Percentiles rank a stretch among this genome's conserved stretches.
These are phyloP conservation scores for Ophiognomonia clavigignenti-juglandacearum DNA, from an alignment of 2,329 filamentous ascomycete genomes.

Conservation along the genomic window DNA sequence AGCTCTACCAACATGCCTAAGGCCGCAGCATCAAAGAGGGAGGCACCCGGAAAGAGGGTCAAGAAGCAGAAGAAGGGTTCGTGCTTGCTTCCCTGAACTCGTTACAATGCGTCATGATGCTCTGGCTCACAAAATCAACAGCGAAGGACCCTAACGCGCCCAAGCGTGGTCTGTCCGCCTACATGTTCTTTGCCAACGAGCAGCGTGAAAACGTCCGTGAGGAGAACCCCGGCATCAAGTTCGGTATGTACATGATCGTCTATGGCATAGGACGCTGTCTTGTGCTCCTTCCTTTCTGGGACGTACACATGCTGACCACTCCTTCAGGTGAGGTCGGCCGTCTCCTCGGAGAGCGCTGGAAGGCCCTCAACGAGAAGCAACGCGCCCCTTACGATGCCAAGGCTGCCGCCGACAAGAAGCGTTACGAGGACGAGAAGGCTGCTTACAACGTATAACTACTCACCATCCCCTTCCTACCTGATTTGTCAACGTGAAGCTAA, in stretches of 20 bases:
- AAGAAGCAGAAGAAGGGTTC: constrained; percentile 56
- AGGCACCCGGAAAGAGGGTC: constrained; percentile 47
- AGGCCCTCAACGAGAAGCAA: constrained; percentile 90
- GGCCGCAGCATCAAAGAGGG: constrained; percentile 50
- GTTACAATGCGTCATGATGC: background rate
- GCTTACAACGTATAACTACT: constrained; percentile 72
- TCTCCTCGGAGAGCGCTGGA: constrained; percentile 97
- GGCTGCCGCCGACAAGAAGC: constrained; percentile 96
- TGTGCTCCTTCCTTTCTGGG: no score
- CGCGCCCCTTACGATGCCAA: constrained; percentile 93
- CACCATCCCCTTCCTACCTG: background rate
- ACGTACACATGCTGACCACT: constrained; percentile 17
- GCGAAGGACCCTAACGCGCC: constrained; percentile 85
- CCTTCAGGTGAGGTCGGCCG: constrained; percentile 85
- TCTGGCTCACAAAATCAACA: constrained; percentile 2
- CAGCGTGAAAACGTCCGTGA: constrained; percentile 97
- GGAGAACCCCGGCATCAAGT: constrained; percentile 96
- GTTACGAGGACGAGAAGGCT: constrained; percentile 97
- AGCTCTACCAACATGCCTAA: constrained; percentile 51
- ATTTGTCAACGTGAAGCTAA: constrained; percentile 22
- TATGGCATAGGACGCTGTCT: no score
- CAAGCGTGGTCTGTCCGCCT: constrained; percentile 98
- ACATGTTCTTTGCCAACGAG: constrained; percentile 99
- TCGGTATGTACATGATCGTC: no score
- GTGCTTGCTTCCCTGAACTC: constrained; percentile 21